Base-by-base conservation (phyloP, 1,284 basidiomycete genomes). In the Cryptococcus sp. region DNA sequence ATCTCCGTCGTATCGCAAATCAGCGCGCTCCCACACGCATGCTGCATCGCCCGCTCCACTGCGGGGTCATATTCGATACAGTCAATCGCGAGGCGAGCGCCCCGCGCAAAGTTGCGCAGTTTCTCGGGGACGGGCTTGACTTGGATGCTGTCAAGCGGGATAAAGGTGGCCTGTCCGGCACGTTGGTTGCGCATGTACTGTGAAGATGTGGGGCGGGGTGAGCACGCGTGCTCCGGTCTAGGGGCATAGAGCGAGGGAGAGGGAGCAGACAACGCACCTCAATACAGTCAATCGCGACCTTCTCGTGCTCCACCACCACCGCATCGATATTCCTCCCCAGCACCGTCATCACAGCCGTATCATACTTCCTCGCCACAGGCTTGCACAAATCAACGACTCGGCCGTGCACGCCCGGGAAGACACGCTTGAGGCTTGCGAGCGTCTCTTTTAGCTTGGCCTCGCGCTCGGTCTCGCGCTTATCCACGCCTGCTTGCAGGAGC, bases 221-320 rank as follows among this genome's bases (percentile, higher is more conserved):
- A n/a, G 40, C 36, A n/a, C n/a, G n/a, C n/a, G n/a, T n/a, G n/a
- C n/a, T n/a, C 38, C 12, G 12, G 36, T n/a, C 9, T 24, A 8
- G 6, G 6, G 24, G 12, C 12, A 39, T n/a, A 39, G n/a, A n/a
- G n/a, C 40, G 28, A n/a, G n/a, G n/a, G n/a, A n/a, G n/a, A 20
- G 35, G 36, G 15, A 20, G 21, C 20, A 21, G 21, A 9, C 28
- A 15, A 70, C 77, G 40, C 62, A 89, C 89, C 80, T 95, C 90
- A 68, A 98, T 97, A 76, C 96, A 98, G 68, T 95, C 91, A 61
- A 98, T 96, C 1, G 92, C 96, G 0, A 91, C 94, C 78, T 90
- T 91, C 79, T 98, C 93, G 66, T 91, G 87, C 68, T 98, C 94
- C 1, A 98, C 94, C 2, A 99, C 89, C 54, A 99, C 85, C 1